Conservation (phyloP, 345 rosid genomes). For the Salix suchowensis region DNA sequence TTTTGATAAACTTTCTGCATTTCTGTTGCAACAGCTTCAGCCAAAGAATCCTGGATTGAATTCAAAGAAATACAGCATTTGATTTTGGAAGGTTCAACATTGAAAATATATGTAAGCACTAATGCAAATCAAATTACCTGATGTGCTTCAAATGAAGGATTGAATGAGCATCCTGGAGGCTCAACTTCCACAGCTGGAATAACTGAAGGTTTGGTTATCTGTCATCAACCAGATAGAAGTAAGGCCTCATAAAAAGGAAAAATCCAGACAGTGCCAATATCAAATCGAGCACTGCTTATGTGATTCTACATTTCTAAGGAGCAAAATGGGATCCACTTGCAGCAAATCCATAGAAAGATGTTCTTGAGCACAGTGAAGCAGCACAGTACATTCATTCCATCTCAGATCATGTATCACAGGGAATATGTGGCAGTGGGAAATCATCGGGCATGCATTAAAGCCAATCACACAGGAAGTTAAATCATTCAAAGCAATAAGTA, state of each 20-base stretch:
- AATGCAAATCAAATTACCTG: conserved; percentile 40
- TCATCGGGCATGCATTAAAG: too few species aligned
- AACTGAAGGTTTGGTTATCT: conserved; percentile 49
- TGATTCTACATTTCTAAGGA: too few species aligned
- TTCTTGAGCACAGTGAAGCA: too few species aligned
- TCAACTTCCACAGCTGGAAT: conserved; percentile 96
- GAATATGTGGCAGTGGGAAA: neutral
- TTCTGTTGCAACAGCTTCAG: conserved; percentile 93
- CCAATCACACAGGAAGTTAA: neutral
- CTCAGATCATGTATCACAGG: neutral
- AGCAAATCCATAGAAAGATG: too few species aligned
- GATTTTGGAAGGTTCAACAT: neutral
- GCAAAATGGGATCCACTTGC: too few species aligned
- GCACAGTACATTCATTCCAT: too few species aligned
- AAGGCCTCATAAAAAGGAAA: neutral
- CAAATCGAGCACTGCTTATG: too few species aligned
- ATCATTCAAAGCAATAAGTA: conserved; percentile 11
- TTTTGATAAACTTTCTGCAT: conserved; percentile 73
- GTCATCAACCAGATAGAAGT: neutral
- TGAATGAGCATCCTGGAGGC: conserved; percentile 86
- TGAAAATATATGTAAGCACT: neutral
- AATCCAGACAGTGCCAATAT: too few species aligned
- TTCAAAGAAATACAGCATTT: neutral
- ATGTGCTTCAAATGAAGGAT: conserved; percentile 78
- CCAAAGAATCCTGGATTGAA: conserved; percentile 65